Evolutionary conservation across 139 green algal species (phyloP).

Genomic region (Chlorella sp.): DNA sequence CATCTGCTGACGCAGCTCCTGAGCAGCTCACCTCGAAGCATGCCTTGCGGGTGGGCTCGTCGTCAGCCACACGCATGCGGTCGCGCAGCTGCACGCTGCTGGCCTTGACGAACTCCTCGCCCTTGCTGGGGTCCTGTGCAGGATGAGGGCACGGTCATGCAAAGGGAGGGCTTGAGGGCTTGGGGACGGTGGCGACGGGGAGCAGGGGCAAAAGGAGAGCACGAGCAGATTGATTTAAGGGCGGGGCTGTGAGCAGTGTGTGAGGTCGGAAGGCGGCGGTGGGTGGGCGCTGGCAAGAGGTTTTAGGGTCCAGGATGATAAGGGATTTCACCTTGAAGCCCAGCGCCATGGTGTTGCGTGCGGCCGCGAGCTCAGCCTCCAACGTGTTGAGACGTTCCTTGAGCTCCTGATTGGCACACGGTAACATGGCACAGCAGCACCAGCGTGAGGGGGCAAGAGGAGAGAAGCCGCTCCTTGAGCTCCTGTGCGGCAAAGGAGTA

Average conservation of each 20-base stretch:
- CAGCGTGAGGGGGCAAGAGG: too few relatives aligned
- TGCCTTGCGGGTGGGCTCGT: conserved; percentile 59
- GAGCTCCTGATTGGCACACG: conserved; percentile 23
- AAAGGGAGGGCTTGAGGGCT: too few relatives aligned
- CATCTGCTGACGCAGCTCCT: too few relatives aligned
- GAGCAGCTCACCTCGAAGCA: conserved; percentile 61
- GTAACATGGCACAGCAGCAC: too few relatives aligned
- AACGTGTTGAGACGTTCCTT: conserved; percentile 65
- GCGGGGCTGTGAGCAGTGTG: too few relatives aligned
- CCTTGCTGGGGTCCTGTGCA: conserved; percentile 5
- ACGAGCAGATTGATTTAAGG: background rate
- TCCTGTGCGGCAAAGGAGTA: too few relatives aligned
- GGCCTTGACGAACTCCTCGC: conserved; percentile 35
- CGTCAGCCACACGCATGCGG: conserved; percentile 49
- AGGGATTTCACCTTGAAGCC: conserved; percentile 55
- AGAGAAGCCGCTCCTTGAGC: too few relatives aligned
- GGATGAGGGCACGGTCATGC: too few relatives aligned
- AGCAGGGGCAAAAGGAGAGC: background rate
- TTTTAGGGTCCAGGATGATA: too few relatives aligned
- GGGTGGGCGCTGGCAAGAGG: too few relatives aligned
- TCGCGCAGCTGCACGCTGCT: conserved; percentile 65
- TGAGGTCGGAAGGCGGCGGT: too few relatives aligned
- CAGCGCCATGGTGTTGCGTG: conserved; percentile 58
- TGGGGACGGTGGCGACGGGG: too few relatives aligned
- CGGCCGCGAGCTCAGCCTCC: conserved; percentile 50